Percentiles rank a stretch among this genome's conserved stretches.
Conservation (phyloP, 345 rosid species). For the Raphanus raphanistrum region DNA sequence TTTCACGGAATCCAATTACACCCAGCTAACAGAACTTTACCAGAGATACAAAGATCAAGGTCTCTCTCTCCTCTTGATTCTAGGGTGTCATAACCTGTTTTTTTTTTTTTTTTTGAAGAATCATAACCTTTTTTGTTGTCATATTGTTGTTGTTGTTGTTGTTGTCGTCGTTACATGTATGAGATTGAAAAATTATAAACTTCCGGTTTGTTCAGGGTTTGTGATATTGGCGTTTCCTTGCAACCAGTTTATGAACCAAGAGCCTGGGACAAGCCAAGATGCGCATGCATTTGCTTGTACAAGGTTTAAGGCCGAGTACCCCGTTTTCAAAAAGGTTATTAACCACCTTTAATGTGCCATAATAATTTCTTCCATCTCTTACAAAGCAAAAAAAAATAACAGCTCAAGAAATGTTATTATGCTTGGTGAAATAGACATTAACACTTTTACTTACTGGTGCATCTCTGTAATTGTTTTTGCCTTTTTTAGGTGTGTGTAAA, state of each 20-base stretch:
- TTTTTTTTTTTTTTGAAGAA: too few species aligned
- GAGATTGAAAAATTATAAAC: not conserved
- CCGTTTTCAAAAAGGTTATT: constrained; percentile 70
- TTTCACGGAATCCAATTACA: constrained; percentile 69
- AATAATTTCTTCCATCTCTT: not conserved
- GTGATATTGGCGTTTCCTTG: constrained; percentile 92
- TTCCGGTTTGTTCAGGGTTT: constrained; percentile 49
- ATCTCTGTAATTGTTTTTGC: not conserved
- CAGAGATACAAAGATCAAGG: constrained; percentile 69
- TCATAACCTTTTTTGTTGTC: not conserved
- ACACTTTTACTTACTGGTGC: not conserved
- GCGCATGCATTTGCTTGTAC: constrained; percentile 77
- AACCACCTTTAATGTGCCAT: not conserved
- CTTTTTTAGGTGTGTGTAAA: constrained; percentile 64
- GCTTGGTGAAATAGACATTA: not conserved
- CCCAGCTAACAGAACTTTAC: constrained; percentile 78
- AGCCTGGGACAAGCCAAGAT: constrained; percentile 74
- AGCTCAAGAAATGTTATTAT: not conserved
- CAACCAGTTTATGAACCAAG: constrained; percentile 85
- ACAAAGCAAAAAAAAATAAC: not conserved
- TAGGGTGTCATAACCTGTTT: not conserved
- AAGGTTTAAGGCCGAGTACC: constrained; percentile 82
- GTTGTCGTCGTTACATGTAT: not conserved
- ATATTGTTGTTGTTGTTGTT: not conserved
- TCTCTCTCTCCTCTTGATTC: constrained; percentile 16